phyloP scores from a whole-genome alignment of 1,139 yeast genomes.

The Geotrichum histeridarum region DNA sequence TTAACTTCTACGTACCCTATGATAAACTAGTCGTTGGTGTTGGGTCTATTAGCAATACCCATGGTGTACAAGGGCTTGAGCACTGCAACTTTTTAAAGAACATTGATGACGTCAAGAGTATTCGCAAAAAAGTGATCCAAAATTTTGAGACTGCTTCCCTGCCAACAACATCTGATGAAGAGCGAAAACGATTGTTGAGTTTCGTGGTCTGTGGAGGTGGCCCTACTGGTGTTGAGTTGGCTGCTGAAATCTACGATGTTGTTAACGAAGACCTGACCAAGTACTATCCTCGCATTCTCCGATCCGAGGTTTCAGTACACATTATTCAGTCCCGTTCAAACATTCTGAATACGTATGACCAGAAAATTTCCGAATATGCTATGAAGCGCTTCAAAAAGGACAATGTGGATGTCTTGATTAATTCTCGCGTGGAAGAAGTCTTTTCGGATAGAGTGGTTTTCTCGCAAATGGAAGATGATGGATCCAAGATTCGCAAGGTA shows the following conservation, averaged over 20 bases:
- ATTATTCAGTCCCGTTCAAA: slow-evolving; percentile 61
- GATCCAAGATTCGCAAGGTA: slow-evolving; percentile 42
- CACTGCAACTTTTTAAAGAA: slow-evolving; percentile 55
- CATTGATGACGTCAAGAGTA: slow-evolving; percentile 57
- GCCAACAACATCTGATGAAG: slow-evolving; percentile 56
- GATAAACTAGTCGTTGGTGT: slow-evolving; percentile 61
- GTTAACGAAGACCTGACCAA: slow-evolving; percentile 54
- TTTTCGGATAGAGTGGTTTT: slow-evolving; percentile 51
- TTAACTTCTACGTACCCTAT: slow-evolving; percentile 53
- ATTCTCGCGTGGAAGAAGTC: slow-evolving; percentile 55
- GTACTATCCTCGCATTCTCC: slow-evolving; percentile 50
- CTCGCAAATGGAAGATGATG: slow-evolving; percentile 44
- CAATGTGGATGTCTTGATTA: slow-evolving; percentile 52
- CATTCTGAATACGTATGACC: slow-evolving; percentile 59
- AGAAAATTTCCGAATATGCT: slow-evolving; percentile 56
- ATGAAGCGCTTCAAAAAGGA: slow-evolving; percentile 55
- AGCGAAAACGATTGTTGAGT: slow-evolving; percentile 52
- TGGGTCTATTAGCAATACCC: slow-evolving; percentile 60
- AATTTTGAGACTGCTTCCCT: slow-evolving; percentile 55
- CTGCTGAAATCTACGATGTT: slow-evolving; percentile 58
- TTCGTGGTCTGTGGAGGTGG: slow-evolving; percentile 70
- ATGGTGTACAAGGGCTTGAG: slow-evolving; percentile 60
- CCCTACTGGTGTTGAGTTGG: slow-evolving; percentile 66
- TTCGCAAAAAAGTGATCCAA: slow-evolving; percentile 50
- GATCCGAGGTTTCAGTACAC: slow-evolving; percentile 58